Base-by-base conservation (phyloP, 352 stramenopile species). In the Aphanomyces astaci region DNA sequence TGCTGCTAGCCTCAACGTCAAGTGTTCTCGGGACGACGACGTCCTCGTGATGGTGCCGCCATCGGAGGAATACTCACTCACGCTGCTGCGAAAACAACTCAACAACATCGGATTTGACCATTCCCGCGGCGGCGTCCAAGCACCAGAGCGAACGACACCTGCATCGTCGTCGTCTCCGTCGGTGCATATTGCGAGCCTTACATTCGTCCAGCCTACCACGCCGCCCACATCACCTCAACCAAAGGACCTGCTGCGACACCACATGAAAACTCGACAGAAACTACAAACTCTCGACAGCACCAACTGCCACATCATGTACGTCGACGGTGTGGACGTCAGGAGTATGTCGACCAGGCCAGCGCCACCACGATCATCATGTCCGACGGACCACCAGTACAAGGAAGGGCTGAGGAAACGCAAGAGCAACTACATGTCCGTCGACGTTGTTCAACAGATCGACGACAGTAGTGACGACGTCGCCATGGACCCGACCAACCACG, bases 161-260 rank as follows among this genome's bases (percentile, higher is more conserved):
- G n/a, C n/a, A n/a, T n/a, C n/a, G n/a, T n/a, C n/a, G n/a, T n/a
- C n/a, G n/a, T 30, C 51, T 9, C 51, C 51, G 22, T 40, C 51
- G 11, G 54, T 45, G n/a, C 54, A 63, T 27, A 25, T 48, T 63
- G 54, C 54, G 9, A 63, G 22, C 17, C 54, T 63, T 5, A 51
- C 36, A 17, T 65, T 65, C 24, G 56, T 48, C 22, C 76, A 79
- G 0, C 78, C 84, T 9, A 86, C 72, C 55, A 93, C 85, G 57
- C 85, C 85, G 31, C 85, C 85, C 43, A 90, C 82, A 33, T 93
- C 85, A 17, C 84, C 85, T 10, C 85, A 93, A 73, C 85, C 85
- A 2, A 73, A 82, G 2, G 83, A 91, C 59, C 71, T 91, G 43
- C 65, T 93, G 36, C 77, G 82, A n/a, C 85, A 82, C 65, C 84